phyloP scores from a whole-genome alignment of 495 filamentous ascomycete genomes.

The Tuber magnatum region DNA sequence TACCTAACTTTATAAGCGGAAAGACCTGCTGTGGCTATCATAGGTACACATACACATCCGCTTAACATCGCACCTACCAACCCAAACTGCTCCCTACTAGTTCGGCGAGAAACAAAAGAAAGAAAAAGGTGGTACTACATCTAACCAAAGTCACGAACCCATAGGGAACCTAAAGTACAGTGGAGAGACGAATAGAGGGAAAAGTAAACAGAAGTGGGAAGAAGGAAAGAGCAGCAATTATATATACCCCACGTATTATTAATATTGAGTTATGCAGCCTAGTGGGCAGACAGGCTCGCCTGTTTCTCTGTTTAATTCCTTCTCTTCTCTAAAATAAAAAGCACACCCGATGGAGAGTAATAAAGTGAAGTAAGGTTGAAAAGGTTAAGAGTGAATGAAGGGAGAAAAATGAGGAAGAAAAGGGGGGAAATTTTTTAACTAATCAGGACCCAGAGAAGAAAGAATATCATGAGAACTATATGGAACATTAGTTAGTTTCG shows the following conservation, averaged over 20 bases:
- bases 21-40: not conserved
- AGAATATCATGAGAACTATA: conserved; percentile 51
- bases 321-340: conserved; percentile 3
- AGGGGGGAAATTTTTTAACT: conserved; percentile 11
- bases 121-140: not conserved
- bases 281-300: not conserved
- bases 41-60: not conserved
- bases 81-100: not conserved
- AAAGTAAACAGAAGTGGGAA: not conserved
- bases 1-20: not conserved
- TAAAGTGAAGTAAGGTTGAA: conserved; percentile 2
- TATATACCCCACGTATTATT: not conserved
- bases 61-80: not conserved
- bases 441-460: conserved; percentile 47
- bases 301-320: not conserved
- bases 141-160: not conserved
- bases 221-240: not conserved
- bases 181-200: not conserved
- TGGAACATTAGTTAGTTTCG: conserved; percentile 7
- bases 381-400: not conserved
- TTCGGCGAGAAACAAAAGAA: not conserved
- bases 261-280: not conserved
- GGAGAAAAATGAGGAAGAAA: not conserved
- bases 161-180: not conserved
- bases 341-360: not conserved